Evolutionary conservation across 371 early-diverging fungal species (phyloP), one percentile per base, ranked within the genome.

Genomic region (Gilbertella persicaria): DNA sequence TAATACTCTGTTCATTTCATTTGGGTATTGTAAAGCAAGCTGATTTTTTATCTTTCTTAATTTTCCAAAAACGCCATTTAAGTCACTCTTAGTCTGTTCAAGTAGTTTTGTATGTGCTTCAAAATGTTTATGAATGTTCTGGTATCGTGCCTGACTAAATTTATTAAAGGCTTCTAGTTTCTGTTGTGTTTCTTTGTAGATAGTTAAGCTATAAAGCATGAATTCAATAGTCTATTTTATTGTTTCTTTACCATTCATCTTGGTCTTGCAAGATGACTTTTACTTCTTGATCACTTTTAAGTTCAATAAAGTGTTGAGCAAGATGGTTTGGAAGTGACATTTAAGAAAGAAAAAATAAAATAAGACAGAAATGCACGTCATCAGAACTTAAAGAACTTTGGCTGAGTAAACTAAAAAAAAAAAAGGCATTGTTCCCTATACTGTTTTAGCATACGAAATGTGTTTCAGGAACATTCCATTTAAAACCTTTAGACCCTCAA

Each of bases 131-230:
- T 75, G 62, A 3, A 78, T 54, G n/a, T 75, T 47, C 26, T 71
- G 60, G 39, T 72, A 78, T 3, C 79, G 62, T 21, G 67, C 71
- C 38, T 66, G 61, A 56, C 79, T 78, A 46, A 75, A 78, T 5
- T 71, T 69, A 26, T 78, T 78, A 33, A 78, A 73, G 0, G 79
- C 69, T 13, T 60, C 65, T 33, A 78, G 30, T 13, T 58, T 67
- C 25, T 64, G 59, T 19, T 69, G 65, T 14, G 62, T 50, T 0
- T 53, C 52, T 54, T 66, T 56, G 33, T 58, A 70, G 8, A 62
- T 53, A 9, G 45, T 28, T 9, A 72, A 25, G 28, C 73, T 76
- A 58, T 12, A 30, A 16, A 9, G 20, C 19, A 7, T 19, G 29
- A 25, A 12, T 30, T 13, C 4, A 20, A 33, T 14, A 4, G 37